Evolutionary conservation across 192 early-diverging fungal species (phyloP), one percentile per base, ranked within the genome.

Genomic region (Coemansia sp.): DNA sequence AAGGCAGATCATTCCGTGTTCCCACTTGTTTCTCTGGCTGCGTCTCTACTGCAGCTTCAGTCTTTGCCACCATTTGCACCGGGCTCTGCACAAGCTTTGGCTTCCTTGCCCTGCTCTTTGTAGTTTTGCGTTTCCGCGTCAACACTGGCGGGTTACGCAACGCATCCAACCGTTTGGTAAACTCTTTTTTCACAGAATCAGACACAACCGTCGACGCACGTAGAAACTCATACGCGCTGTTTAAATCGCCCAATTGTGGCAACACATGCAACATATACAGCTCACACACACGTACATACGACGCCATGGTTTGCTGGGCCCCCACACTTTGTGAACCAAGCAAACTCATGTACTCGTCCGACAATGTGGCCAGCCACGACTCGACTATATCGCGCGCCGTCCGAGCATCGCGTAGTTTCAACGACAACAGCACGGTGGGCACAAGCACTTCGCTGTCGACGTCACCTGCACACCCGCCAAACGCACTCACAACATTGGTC

Each of bases 401-500:
- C 56, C 52, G 65, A 3, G 73, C 73, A 37, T 81, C 78, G 37
- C 78, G 78, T 51, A 81, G 69, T 54, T 81, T 81, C 11, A 81
- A 59, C n/a, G 73, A 81, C 24, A 81, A 52, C 16, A 81, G 73
- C 23, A 81, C 78, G 1, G 60, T 62, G 13, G 78, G 78, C 19
- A 81, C 78, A 5, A 81, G 68, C 20, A 81, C 73, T 59, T 81
- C 78, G 65, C 78, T 81, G 52, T 75, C 73, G 4, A 81, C 78
- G 26, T 70, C 64, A 5, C 78, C 77, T 1, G 73, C 68, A 12
- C 61, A 65, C 6, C 78, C 66, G 26, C 73, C 78, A 61, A 81
- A 81, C 19, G 78, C 73, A 5, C 7, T 20, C 62, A 80, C 59
- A 10, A 80, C 68, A n/a, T 20, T 27, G 37, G 51, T 51, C 78